Conservation (phyloP, 1,284 basidiomycete genomes). For the Malassezia restricta region DNA sequence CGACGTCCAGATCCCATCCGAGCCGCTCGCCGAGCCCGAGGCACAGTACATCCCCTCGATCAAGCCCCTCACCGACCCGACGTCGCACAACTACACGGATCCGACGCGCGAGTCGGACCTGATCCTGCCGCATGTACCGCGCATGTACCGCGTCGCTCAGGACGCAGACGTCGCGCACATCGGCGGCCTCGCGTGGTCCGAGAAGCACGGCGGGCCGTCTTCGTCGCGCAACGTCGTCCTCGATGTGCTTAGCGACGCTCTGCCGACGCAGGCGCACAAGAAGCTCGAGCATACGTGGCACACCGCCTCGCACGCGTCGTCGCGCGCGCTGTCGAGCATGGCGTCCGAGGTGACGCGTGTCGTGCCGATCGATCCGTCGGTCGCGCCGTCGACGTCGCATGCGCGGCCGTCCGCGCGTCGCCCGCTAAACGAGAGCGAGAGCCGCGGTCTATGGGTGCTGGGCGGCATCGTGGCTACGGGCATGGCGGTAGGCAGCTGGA, state of each 20-base stretch:
- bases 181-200: not conserved
- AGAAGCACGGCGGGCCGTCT: not conserved
- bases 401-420: constrained; percentile 36
- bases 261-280: constrained; percentile 10
- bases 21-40: constrained; percentile 12
- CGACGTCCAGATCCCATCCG: constrained; percentile 33
- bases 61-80: constrained; percentile 2
- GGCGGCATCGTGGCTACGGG: constrained; percentile 53
- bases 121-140: constrained; percentile 9
- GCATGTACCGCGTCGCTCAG: constrained; percentile 4
- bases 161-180: not conserved
- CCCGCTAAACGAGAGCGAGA: constrained; percentile 53
- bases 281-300: not conserved
- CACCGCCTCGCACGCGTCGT: not conserved
- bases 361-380: constrained; percentile 10
- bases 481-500: constrained; percentile 48
- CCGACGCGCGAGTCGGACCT: constrained; percentile 1
- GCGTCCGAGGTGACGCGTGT: not conserved
- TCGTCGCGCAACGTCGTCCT: not conserved
- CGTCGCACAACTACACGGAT: constrained; percentile 1
- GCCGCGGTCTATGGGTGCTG: constrained; percentile 52
- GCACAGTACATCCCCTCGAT: constrained; percentile 17
- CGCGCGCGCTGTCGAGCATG: not conserved
- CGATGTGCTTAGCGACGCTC: not conserved
- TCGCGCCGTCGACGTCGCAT: constrained; percentile 9